These are phyloP conservation scores for Pleurozium schreberi DNA, from an alignment of 225 moss, liverwort and hornwort genomes.

Conservation along the genomic window DNA sequence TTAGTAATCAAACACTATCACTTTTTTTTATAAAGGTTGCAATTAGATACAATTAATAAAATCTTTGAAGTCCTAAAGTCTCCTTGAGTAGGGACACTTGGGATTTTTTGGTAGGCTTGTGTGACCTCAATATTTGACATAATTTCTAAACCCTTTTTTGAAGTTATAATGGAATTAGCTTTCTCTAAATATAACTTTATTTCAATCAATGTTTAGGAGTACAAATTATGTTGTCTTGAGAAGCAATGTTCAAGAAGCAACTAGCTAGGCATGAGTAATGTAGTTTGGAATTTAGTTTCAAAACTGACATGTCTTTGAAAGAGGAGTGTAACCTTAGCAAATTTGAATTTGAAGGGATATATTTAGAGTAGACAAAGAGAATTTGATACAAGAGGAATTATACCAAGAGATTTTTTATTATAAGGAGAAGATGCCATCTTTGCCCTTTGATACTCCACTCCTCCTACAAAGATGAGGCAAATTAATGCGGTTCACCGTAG, in stretches of 20 bases:
- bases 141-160: not conserved
- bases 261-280: rapidly evolving
- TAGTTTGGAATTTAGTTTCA: not conserved
- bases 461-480: too few relatives aligned
- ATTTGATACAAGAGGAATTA: too few relatives aligned
- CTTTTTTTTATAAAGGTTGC: not conserved
- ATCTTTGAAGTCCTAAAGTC: not conserved
- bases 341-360: too few relatives aligned
- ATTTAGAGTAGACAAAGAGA: too few relatives aligned
- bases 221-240: not conserved
- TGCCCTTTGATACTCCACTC: too few relatives aligned
- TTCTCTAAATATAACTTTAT: not conserved
- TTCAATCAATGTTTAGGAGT: not conserved
- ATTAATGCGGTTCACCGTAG: too few relatives aligned
- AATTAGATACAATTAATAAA: not conserved
- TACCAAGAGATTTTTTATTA: rapidly evolving
- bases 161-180: not conserved
- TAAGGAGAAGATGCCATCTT: not conserved
- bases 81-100: rapidly evolving
- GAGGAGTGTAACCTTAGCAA: too few relatives aligned
- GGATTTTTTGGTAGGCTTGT: not conserved
- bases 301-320: not conserved
- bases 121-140: not conserved
- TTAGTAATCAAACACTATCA: too few relatives aligned
- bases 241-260: rapidly evolving